Percentiles rank a stretch among this genome's conserved stretches.
Evolutionary conservation across 768 basidiomycete species (phyloP).

Genomic region (Saitozyma sp.): DNA sequence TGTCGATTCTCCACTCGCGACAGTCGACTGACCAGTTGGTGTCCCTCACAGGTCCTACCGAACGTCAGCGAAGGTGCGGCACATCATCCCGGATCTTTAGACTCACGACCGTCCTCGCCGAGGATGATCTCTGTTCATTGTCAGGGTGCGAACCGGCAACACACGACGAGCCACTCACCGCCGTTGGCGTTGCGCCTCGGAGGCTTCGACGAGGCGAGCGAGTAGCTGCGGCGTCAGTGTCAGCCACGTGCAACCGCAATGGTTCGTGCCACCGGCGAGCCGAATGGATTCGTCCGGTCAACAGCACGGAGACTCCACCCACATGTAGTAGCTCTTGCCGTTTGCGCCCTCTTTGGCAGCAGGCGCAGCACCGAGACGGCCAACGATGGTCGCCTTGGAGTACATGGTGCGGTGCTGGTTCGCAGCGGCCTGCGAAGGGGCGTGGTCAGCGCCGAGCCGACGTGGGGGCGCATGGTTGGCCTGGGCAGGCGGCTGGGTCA

Average conservation of each 20-base stretch:
- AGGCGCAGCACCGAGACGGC: constrained; percentile 20
- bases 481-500: no score
- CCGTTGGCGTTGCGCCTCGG: constrained; percentile 19
- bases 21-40: constrained; percentile 10
- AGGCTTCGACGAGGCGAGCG: constrained; percentile 13
- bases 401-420: constrained; percentile 7
- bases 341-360: neutral
- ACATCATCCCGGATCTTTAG: no score
- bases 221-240: constrained; percentile 3
- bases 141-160: neutral
- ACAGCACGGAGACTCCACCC: neutral
- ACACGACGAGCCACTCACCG: constrained; percentile 9
- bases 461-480: no score
- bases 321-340: constrained; percentile 11
- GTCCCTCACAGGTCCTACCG: constrained; percentile 15
- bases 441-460: no score
- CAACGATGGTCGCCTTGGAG: constrained; percentile 21
- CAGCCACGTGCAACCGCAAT: no score
- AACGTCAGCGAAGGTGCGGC: neutral
- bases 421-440: neutral
- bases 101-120: constrained; percentile 19
- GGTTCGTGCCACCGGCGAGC: neutral
- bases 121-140: constrained; percentile 8
- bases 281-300: neutral
- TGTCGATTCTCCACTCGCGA: constrained; percentile 2